Evolutionary conservation across 1,284 basidiomycete genomes (phyloP).

Genomic region (Agroathelia rolfsii): DNA sequence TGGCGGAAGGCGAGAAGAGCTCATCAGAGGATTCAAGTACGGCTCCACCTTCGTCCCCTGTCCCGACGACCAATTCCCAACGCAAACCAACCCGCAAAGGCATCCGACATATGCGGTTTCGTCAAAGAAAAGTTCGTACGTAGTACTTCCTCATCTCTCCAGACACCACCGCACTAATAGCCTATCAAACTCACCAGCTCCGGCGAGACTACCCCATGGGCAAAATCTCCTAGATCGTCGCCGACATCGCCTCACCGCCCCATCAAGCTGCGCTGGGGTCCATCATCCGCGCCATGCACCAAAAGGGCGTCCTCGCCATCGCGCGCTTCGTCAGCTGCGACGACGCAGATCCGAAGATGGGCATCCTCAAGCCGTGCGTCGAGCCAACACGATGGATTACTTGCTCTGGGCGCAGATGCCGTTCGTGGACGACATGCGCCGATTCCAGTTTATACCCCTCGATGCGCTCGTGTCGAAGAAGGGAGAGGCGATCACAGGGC

Average conservation of each 20-base stretch:
- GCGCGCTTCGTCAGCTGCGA: slow-evolving; percentile 73
- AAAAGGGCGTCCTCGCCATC: slow-evolving; percentile 61
- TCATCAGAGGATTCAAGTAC: slow-evolving; percentile 84
- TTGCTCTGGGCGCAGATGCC: slow-evolving; percentile 86
- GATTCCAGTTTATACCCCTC: slow-evolving; percentile 80
- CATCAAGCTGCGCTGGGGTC: slow-evolving; percentile 83
- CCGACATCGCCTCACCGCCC: slow-evolving; percentile 53
- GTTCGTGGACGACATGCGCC: slow-evolving; percentile 88
- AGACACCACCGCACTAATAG: slow-evolving; percentile 3
- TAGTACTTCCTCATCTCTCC: slow-evolving; percentile 2
- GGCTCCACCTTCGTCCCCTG: slow-evolving; percentile 84
- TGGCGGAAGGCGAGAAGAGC: slow-evolving; percentile 74
- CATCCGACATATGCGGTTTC: slow-evolving; percentile 84
- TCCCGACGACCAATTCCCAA: slow-evolving; percentile 70
- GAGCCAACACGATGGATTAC: slow-evolving; percentile 66
- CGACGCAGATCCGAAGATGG: slow-evolving; percentile 77
- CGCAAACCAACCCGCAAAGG: slow-evolving; percentile 67
- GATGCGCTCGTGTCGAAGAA: slow-evolving; percentile 67
- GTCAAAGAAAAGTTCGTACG: slow-evolving; percentile 55
- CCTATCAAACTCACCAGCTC: slow-evolving; percentile 36
- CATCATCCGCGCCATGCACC: slow-evolving; percentile 73
- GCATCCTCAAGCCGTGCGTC: slow-evolving; percentile 55
- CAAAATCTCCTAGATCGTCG: slow-evolving; percentile 85
- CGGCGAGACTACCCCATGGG: slow-evolving; percentile 76
- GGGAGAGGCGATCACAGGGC: slow-evolving; percentile 64